phyloP scores from a whole-genome alignment of 2,329 filamentous ascomycete genomes.

The Lojkania enalia region DNA sequence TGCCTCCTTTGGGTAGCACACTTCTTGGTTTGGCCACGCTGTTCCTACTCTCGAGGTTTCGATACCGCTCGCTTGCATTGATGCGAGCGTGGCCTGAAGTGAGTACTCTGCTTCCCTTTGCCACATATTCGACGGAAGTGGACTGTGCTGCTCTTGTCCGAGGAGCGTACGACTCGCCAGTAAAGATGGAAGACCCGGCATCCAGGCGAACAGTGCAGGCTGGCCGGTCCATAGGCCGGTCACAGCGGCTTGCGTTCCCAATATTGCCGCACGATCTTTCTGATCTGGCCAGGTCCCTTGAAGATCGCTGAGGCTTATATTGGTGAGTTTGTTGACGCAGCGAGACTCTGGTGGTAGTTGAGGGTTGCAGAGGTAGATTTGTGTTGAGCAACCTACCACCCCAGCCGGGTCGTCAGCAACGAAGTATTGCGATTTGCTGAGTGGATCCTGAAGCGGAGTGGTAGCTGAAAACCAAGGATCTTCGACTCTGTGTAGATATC shows the following conservation, averaged over 20 bases:
- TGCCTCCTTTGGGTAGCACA: too few species aligned
- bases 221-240: background rate
- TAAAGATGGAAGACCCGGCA: background rate
- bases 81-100: slow-evolving; percentile 9
- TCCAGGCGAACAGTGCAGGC: background rate
- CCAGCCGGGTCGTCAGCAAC: background rate
- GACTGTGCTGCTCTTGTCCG: background rate
- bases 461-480: slow-evolving; percentile 16
- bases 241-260: background rate
- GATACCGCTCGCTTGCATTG: slow-evolving; percentile 6
- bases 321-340: background rate
- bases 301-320: background rate
- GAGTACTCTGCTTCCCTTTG: slow-evolving; percentile 17
- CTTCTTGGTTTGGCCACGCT: background rate
- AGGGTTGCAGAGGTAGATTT: background rate
- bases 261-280: background rate
- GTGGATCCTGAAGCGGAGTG: background rate
- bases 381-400: background rate
- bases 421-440: background rate
- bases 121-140: slow-evolving; percentile 15
- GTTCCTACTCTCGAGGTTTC: background rate
- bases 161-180: background rate
- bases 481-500: slow-evolving; percentile 1
- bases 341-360: background rate
- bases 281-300: background rate